Conservation (phyloP, 1,284 basidiomycete species). For the Sanghuangporus baumii region DNA sequence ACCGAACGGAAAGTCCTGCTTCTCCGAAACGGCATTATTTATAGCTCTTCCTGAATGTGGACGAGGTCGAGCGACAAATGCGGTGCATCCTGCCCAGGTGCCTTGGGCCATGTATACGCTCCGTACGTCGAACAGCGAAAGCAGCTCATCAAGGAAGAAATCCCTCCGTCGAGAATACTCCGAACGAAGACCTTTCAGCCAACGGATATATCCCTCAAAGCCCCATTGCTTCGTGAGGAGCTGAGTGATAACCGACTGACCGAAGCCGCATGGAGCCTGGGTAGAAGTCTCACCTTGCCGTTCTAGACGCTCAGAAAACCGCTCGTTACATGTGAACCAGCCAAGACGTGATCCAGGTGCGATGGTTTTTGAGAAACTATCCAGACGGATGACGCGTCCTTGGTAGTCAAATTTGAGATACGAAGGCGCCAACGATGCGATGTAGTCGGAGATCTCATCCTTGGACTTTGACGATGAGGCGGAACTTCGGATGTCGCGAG, state of each 20-base stretch:
- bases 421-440: conserved; percentile 55
- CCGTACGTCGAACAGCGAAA: conserved; percentile 46
- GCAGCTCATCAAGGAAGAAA: conserved; percentile 51
- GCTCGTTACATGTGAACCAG: conserved; percentile 70
- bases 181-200: conserved; percentile 60
- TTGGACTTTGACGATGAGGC: conserved; percentile 21
- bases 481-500: conserved; percentile 36
- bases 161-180: conserved; percentile 58
- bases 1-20: conserved; percentile 35
- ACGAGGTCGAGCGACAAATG: conserved; percentile 40
- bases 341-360: conserved; percentile 76
- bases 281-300: conserved; percentile 68
- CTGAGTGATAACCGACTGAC: conserved; percentile 58
- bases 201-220: conserved; percentile 66
- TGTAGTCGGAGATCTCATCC: conserved; percentile 31
- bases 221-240: conserved; percentile 62
- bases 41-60: conserved; percentile 22
- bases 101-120: conserved; percentile 27
- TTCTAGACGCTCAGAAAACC: conserved; percentile 72
- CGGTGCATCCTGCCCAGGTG: conserved; percentile 34
- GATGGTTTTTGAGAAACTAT: conserved; percentile 81
- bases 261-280: conserved; percentile 71
- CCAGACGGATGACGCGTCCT: conserved; percentile 74
- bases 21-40: conserved; percentile 27
- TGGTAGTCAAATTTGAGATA: conserved; percentile 72